Base-by-base conservation (phyloP, 2,329 filamentous ascomycete species). In the Stachybotrys chlorohalonatus region DNA sequence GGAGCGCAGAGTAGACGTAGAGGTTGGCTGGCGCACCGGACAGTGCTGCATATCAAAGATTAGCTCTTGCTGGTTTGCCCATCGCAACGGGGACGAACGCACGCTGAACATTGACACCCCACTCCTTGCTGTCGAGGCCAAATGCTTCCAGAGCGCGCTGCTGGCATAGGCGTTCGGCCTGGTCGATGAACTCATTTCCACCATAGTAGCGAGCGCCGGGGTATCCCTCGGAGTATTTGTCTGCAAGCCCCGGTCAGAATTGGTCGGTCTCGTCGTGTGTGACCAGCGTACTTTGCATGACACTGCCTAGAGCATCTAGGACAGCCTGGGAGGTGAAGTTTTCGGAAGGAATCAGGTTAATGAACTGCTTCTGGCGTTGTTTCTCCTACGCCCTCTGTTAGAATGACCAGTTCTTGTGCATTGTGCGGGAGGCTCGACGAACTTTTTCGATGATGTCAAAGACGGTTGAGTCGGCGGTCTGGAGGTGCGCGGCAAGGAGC, bases 161-260 rank as follows among this genome's bases (percentile, higher is more conserved):
- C 75, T 97, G 94, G 73, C 93, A 97, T 51, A 96, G 78, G 50
- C 87, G 79, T 76, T 97, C 93, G 6, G 93, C 84, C 66, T 90
- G 83, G 67, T 97, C 93, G 66, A 97, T 97, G 72, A 92, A 91
- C 73, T 96, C 89, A 71, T 97, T 97, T 60, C 93, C 93, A 53
- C 93, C 93, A 68, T 97, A 97, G 76, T 97, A 97, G 68, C 93
- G 82, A 57, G 93, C 93, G 55, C 94, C 94, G 36, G 93, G 94
- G 66, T 99, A 99, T 52, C 94, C 94, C 73, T 99, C 94, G 0
- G 94, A 97, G 76, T 99, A 99, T 73, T 99, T 97, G 75, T 97
- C 89, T 88, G 66, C 58, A 58, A 54, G 47, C 16, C 15, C n/a
- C 24, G 16, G 42, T 9, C 47, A 42, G 36, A 9, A 17, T 58